Evolutionary conservation across 2,329 filamentous ascomycete genomes (phyloP), one percentile per base, ranked within the genome.

Genomic region (Epichloe uncinata): DNA sequence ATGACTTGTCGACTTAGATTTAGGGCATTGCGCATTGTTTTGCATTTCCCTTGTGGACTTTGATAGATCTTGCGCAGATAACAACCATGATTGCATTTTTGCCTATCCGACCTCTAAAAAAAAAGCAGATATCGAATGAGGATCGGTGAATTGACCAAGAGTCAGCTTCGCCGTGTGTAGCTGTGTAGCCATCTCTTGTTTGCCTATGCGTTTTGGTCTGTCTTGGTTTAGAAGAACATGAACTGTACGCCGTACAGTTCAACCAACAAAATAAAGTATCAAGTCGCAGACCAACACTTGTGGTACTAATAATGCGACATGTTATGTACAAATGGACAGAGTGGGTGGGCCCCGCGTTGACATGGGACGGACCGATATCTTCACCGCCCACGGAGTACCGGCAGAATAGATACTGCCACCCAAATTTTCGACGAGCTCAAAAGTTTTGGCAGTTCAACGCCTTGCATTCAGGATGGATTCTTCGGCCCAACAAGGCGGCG

Each of bases 331-430:
- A n/a, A n/a, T n/a, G n/a, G n/a, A n/a, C n/a, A n/a, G n/a, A n/a
- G n/a, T n/a, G n/a, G n/a, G n/a, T n/a, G 26, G 26, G 8, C 26
- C 26, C 26, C 26, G 26, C 26, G 26, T 30, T 11, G 9, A 4
- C 22, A 30, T 30, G 26, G 26, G n/a, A 30, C 26, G 8, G 8
- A 30, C 8, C 16, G 7, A 40, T 18, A 20, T 20, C 16, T 33
- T 51, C 60, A 69, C 67, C 66, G 66, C 68, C 65, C 9, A 30
- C 9, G 26, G 7, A 26, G 26, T 63, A 64, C 22, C 20, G 22
- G 67, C 67, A 69, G 62, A 68, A 68, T 62, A 55, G 45, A 50
- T 34, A 45, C 53, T 51, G 54, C 58, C 59, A 58, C 58, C 62
- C 64, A 69, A 67, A 65, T 57, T 68, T 68, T 69, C 18, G 18